phyloP scores from a whole-genome alignment of 768 basidiomycete genomes.

The Serendipita sp. region DNA sequence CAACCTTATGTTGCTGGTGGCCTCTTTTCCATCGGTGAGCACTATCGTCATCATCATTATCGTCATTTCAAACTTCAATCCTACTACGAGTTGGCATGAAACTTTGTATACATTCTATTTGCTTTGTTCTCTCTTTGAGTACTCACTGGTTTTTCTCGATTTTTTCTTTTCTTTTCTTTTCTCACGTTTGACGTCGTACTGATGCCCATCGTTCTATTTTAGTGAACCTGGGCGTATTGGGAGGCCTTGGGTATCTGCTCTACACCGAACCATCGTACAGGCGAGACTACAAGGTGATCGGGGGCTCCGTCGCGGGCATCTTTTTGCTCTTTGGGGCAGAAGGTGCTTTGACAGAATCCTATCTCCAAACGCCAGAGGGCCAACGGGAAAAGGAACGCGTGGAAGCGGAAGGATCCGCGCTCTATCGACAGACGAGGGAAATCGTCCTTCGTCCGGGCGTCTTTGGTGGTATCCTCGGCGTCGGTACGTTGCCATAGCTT shows the following conservation, averaged over 20 bases:
- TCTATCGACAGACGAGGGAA: constrained; percentile 42
- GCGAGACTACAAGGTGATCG: constrained; percentile 36
- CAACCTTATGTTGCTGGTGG: constrained; percentile 59
- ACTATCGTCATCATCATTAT: too few relatives aligned
- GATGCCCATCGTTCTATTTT: background rate
- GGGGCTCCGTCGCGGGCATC: constrained; percentile 37
- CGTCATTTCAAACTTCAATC: too few relatives aligned
- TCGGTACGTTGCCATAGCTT: constrained; percentile 27
- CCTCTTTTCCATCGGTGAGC: constrained; percentile 49
- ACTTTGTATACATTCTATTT: too few relatives aligned
- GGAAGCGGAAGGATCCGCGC: constrained; percentile 36
- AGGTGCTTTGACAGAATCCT: constrained; percentile 46
- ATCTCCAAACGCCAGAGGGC: constrained; percentile 41
- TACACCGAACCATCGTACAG: constrained; percentile 48
- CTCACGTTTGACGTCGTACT: background rate
- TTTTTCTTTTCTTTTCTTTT: background rate
- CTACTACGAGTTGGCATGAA: too few relatives aligned
- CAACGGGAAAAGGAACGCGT: constrained; percentile 40
- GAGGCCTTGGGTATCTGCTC: constrained; percentile 43
- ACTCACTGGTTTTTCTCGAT: background rate
- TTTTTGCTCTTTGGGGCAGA: constrained; percentile 44
- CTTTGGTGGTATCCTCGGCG: constrained; percentile 45
- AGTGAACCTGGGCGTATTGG: constrained; percentile 62
- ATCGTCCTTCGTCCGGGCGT: constrained; percentile 47
- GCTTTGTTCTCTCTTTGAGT: background rate